Base-by-base conservation (phyloP, 768 basidiomycete species). In the Cantharellus cinnabarinus region DNA sequence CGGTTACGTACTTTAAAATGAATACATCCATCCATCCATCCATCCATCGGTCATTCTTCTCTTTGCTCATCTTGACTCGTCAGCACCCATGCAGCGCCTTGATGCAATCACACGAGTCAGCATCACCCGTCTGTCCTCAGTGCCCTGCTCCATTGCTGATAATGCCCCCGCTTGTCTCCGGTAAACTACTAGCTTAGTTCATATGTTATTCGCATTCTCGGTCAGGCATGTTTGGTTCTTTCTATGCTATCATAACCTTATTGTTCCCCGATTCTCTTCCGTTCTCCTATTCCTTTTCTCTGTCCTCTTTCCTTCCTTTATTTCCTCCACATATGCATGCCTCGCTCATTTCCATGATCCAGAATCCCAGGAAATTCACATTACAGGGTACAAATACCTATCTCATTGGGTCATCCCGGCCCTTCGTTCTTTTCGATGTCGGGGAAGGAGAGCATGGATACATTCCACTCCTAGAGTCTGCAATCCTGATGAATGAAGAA, bases 301-400 rank as follows among this genome's bases (percentile, higher is more conserved):
- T 42, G 5, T 35, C 54, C 34, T 29, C 20, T 54, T 55, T 15
- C 54, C 41, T 53, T 29, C 56, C 42, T 39, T 53, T 39, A 7
- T 38, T 57, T 58, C 42, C 44, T 57, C 37, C 55, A 61, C 42
- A 29, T 42, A 60, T 40, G 4, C 10, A n/a, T 42, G 41, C 10
- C 20, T 4, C 40, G 34, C 59, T 57, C 29, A 35, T 42, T 52
- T 56, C 52, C 34, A 4, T 39, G 52, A 34, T 10, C 64, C 60
- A 90, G 85, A 93, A 94, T 65, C 88, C 89, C 4, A 84, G 89
- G 2, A 82, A 85, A 64, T 90, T 87, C 67, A 90, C 89, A 4
- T 10, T 29, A 29, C 42, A 39, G 87, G 87, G 89, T 20, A 94
- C 90, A 2, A 91, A 94, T 66, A 91, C 89, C 2, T 95, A 94